Conservation (phyloP, 169 alveolate genomes). For the Fabrea salina region DNA sequence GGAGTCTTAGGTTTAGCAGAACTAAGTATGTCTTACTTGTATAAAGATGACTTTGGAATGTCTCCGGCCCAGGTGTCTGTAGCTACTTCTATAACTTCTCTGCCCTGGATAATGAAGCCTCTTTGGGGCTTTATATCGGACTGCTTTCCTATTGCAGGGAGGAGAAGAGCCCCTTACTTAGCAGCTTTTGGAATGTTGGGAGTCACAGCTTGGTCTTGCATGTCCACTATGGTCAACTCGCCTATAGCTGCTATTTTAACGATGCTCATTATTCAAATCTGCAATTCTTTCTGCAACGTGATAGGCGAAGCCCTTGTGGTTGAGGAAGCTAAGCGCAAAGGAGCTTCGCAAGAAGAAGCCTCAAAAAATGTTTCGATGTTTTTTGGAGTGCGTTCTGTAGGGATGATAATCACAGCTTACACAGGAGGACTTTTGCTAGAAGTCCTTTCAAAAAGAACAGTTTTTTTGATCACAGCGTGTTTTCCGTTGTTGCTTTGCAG, state of each 20-base stretch:
- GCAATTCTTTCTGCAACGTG: slow-evolving; percentile 64
- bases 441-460: slow-evolving; percentile 63
- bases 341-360: slow-evolving; percentile 64
- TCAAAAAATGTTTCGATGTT: slow-evolving; percentile 85
- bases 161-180: slow-evolving; percentile 69
- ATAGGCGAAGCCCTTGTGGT: slow-evolving; percentile 64
- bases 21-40: slow-evolving; percentile 51
- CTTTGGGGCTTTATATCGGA: slow-evolving; percentile 80
- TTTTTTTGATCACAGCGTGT: slow-evolving; percentile 80
- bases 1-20: slow-evolving; percentile 49
- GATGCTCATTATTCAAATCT: slow-evolving; percentile 49
- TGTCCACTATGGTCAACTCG: slow-evolving; percentile 35
- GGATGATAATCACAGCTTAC: slow-evolving; percentile 90
- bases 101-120: slow-evolving; percentile 80
- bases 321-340: slow-evolving; percentile 34
- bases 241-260: slow-evolving; percentile 35
- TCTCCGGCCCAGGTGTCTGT: slow-evolving; percentile 68
- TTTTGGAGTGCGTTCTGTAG: slow-evolving; percentile 88
- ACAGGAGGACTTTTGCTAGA: slow-evolving; percentile 91
- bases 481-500: slow-evolving; percentile 85
- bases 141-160: slow-evolving; percentile 63
- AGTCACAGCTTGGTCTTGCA: slow-evolving; percentile 43
- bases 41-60: slow-evolving; percentile 60
- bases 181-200: slow-evolving; percentile 45
- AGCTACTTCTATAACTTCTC: slow-evolving; percentile 50